Percentiles rank a stretch among this genome's conserved stretches.
Conservation (phyloP, 148 eudicot genomes). For the Persicaria maculosa region DNA sequence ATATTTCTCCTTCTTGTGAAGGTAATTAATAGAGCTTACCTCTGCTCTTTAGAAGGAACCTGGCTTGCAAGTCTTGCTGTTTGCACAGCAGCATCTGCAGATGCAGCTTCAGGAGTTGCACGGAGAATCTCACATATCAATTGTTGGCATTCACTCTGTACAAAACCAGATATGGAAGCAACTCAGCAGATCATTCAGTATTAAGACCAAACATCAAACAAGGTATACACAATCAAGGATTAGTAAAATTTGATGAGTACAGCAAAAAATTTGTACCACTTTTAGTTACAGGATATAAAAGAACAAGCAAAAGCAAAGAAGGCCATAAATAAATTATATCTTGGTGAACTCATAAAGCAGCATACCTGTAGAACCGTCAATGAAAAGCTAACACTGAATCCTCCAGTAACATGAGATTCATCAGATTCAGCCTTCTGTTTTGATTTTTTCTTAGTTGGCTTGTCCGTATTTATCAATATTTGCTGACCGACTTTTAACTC, state of each 20-base stretch:
- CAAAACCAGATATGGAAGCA: conserved; percentile 9
- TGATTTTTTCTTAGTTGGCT: conserved; percentile 49
- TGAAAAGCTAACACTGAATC: conserved; percentile 80
- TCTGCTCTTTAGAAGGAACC: conserved; percentile 68
- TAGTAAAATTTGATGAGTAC: not conserved
- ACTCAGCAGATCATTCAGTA: conserved; percentile 10
- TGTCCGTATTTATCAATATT: conserved; percentile 64
- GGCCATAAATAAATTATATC: not conserved
- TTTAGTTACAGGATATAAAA: not conserved
- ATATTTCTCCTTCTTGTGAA: not conserved
- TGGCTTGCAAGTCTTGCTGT: conserved; percentile 95
- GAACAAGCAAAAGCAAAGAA: not conserved
- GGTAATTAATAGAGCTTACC: conserved; percentile 35
- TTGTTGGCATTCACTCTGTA: conserved; percentile 95
- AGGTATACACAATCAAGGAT: not conserved
- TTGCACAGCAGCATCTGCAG: conserved; percentile 91
- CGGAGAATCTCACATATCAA: conserved; percentile 90
- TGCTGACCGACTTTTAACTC: conserved; percentile 79
- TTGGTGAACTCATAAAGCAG: not conserved
- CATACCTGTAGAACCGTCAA: conserved; percentile 81
- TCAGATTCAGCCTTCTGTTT: conserved; percentile 73
- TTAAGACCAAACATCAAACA: not conserved
- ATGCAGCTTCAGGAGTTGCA: conserved; percentile 95
- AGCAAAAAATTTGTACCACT: not conserved
- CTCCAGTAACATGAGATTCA: conserved; percentile 69